A percentile compares a stretch with the other conserved stretches of the same genome.
phyloP scores from a whole-genome alignment of 805 yeast genomes.

The Komagataella populi region DNA sequence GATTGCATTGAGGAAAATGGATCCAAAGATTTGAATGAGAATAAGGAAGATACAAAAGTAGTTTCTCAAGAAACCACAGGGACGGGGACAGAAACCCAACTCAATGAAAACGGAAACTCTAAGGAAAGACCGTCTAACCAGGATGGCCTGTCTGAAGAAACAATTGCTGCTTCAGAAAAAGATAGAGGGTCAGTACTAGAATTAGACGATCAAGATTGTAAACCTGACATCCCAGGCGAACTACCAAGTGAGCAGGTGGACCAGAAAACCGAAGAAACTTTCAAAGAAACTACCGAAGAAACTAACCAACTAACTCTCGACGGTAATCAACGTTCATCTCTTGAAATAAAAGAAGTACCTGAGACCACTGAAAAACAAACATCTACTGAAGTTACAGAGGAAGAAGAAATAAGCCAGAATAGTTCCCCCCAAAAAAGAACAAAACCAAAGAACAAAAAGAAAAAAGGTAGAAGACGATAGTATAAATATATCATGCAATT shows the following conservation, averaged over 20 bases:
- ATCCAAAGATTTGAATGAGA: neutral
- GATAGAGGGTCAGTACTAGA: neutral
- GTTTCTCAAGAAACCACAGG: neutral
- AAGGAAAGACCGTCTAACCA: neutral
- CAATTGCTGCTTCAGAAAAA: neutral
- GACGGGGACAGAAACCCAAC: neutral
- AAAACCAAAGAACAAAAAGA: neutral
- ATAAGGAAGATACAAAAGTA: neutral
- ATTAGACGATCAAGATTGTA: neutral
- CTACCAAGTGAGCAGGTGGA: neutral
- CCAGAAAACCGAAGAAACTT: neutral
- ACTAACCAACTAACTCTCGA: neutral
- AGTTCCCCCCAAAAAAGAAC: neutral
- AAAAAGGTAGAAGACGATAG: neutral
- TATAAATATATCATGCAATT: neutral
- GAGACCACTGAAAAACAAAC: neutral
- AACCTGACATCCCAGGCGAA: neutral
- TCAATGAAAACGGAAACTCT: neutral
- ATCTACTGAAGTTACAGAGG: neutral
- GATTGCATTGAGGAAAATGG: neutral
- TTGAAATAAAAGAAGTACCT: neutral
- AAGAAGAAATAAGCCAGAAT: neutral
- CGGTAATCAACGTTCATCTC: neutral
- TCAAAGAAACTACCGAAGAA: neutral
- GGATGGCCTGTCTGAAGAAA: neutral